Evolutionary conservation across 441 rosid genomes (phyloP).

Genomic region (Gossypium schwendimanii): DNA sequence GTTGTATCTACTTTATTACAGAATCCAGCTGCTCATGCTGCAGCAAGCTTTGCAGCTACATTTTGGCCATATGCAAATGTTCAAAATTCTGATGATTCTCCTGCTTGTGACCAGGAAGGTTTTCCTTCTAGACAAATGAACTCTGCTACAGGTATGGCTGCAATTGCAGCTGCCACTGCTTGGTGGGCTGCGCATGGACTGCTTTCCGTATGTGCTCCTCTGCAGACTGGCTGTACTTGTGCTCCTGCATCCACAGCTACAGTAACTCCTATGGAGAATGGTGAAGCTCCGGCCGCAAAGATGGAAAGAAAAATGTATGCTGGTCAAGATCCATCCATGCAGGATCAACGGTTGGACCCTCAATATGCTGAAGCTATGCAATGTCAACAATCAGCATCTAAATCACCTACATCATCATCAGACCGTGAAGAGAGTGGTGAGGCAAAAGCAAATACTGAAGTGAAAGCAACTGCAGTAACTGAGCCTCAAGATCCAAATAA

Average conservation of each 20-base stretch:
- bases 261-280: conserved; percentile 35
- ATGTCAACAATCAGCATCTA: conserved; percentile 48
- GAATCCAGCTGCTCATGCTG: conserved; percentile 85
- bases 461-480: conserved; percentile 28
- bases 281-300: conserved; percentile 28
- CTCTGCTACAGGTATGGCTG: conserved; percentile 62
- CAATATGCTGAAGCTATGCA: conserved; percentile 44
- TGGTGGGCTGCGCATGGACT: conserved; percentile 98
- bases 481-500: conserved; percentile 43
- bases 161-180: conserved; percentile 83
- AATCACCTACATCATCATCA: conserved; percentile 40
- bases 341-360: conserved; percentile 33
- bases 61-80: conserved; percentile 65
- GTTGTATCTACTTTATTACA: conserved; percentile 73
- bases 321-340: conserved; percentile 31
- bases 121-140: conserved; percentile 35
- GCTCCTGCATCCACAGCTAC: conserved; percentile 33
- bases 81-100: conserved; percentile 49
- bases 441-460: conserved; percentile 33
- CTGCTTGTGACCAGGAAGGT: conserved; percentile 39
- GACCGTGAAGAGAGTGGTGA: conserved; percentile 53
- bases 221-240: conserved; percentile 41
- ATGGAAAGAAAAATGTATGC: conserved; percentile 23
- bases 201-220: conserved; percentile 72
- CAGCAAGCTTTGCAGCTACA: conserved; percentile 80